Conservation (phyloP, 331 rosid genomes). For the Malus hybrid region DNA sequence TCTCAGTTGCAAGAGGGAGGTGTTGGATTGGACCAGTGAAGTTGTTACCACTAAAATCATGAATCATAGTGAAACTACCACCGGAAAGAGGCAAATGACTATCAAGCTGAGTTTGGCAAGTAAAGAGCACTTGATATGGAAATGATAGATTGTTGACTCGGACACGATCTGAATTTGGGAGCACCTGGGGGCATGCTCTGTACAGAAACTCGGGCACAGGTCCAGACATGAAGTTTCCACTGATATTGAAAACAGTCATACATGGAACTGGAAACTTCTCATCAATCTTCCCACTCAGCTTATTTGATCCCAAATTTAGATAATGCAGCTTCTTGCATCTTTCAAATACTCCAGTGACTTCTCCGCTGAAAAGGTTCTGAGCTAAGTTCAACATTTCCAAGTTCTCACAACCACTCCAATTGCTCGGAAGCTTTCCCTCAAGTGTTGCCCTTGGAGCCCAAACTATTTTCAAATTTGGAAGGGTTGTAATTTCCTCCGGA, state of each 20-base stretch:
- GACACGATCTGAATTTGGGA: slow-evolving; percentile 1
- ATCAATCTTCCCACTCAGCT: slow-evolving; percentile 24
- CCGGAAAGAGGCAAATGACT: slow-evolving; percentile 13
- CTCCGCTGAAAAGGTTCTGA: slow-evolving; percentile 19
- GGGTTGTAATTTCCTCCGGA: slow-evolving; percentile 20
- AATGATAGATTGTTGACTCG: neutral
- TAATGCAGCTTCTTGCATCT: slow-evolving; percentile 26
- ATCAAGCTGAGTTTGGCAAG: slow-evolving; percentile 19
- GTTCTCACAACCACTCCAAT: slow-evolving; percentile 28
- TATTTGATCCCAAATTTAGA: slow-evolving; percentile 34
- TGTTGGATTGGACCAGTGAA: slow-evolving; percentile 24
- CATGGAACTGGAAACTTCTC: slow-evolving; percentile 27
- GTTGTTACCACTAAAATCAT: slow-evolving; percentile 27
- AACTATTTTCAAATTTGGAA: slow-evolving; percentile 20
- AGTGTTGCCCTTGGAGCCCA: slow-evolving; percentile 29
- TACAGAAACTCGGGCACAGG: slow-evolving; percentile 20
- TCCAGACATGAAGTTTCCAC: slow-evolving; percentile 32
- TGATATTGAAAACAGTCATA: slow-evolving; percentile 22
- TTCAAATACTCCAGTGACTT: slow-evolving; percentile 23
- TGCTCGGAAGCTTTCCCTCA: slow-evolving; percentile 25
- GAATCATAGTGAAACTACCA: slow-evolving; percentile 9
- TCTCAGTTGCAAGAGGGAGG: slow-evolving; percentile 15
- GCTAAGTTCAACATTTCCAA: slow-evolving; percentile 37
- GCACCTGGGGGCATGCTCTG: slow-evolving; percentile 5
- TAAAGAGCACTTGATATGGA: slow-evolving; percentile 13